A percentile compares a stretch with the other conserved stretches of the same genome.
These are phyloP conservation scores for Tuber calosporum DNA, from an alignment of 495 filamentous ascomycete species.

Conservation along the genomic window DNA sequence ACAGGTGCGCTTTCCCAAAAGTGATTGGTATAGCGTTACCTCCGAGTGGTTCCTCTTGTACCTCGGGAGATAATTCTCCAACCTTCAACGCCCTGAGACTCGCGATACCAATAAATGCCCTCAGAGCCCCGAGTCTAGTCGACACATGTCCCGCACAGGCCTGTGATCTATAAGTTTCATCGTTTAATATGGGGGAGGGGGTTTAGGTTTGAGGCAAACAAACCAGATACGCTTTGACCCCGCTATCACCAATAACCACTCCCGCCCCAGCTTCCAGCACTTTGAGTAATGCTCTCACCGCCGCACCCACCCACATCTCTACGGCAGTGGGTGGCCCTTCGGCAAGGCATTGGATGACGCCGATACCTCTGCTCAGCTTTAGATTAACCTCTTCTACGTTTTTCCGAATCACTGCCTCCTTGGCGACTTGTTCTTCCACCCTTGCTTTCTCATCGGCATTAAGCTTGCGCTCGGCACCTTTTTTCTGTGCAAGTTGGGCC, in stretches of 20 bases:
- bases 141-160: slow-evolving; percentile 50
- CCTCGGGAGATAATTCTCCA: slow-evolving; percentile 59
- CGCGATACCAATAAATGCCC: slow-evolving; percentile 78
- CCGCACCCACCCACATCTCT: slow-evolving; percentile 74
- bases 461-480: slow-evolving; percentile 83
- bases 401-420: slow-evolving; percentile 70
- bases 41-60: slow-evolving; percentile 71
- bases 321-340: slow-evolving; percentile 78
- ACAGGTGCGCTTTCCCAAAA: neutral
- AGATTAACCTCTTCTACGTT: slow-evolving; percentile 60
- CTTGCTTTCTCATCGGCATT: slow-evolving; percentile 79
- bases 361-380: slow-evolving; percentile 68
- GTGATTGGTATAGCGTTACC: slow-evolving; percentile 34
- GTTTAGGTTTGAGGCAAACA: slow-evolving; percentile 42
- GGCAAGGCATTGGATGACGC: slow-evolving; percentile 72
- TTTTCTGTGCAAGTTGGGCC: slow-evolving; percentile 79
- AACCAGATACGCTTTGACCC: slow-evolving; percentile 70
- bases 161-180: slow-evolving; percentile 14
- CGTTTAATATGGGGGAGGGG: neutral
- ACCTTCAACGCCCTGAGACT: slow-evolving; percentile 71
- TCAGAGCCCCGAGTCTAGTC: slow-evolving; percentile 63
- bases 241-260: slow-evolving; percentile 66
- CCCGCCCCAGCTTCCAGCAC: slow-evolving; percentile 71
- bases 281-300: slow-evolving; percentile 61
- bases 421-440: slow-evolving; percentile 81